Percentiles rank a stretch among this genome's conserved stretches.
Evolutionary conservation across 192 early-diverging fungal species (phyloP).

Genomic region (Endogone sp.): DNA sequence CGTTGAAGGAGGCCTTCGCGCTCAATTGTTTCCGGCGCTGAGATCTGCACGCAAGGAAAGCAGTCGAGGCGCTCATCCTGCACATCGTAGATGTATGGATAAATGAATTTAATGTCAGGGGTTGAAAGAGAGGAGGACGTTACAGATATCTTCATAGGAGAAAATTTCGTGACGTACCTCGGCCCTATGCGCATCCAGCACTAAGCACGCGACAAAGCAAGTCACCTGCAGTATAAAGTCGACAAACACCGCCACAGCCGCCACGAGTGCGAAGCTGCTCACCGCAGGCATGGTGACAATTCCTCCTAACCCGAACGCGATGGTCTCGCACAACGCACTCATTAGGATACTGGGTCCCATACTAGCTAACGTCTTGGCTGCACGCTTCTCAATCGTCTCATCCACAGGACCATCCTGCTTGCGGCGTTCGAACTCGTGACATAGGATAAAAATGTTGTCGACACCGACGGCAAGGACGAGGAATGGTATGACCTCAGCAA

Average conservation of each 20-base stretch:
- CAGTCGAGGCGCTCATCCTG: slow-evolving; percentile 47
- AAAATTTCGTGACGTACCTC: slow-evolving; percentile 40
- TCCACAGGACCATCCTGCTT: slow-evolving; percentile 31
- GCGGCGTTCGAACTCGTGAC: slow-evolving; percentile 54
- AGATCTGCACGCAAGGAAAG: slow-evolving; percentile 45
- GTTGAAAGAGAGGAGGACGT: too few species aligned
- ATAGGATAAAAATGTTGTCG: slow-evolving; percentile 66
- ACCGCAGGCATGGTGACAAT: slow-evolving; percentile 67
- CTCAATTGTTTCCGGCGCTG: slow-evolving; percentile 38
- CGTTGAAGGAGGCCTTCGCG: slow-evolving; percentile 43
- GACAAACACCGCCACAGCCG: slow-evolving; percentile 58
- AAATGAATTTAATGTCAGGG: too few species aligned
- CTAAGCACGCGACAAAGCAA: slow-evolving; percentile 54
- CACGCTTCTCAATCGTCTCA: slow-evolving; percentile 50
- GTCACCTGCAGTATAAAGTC: slow-evolving; percentile 65
- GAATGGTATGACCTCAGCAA: slow-evolving; percentile 68
- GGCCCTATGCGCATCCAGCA: slow-evolving; percentile 50
- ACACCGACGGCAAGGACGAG: slow-evolving; percentile 64
- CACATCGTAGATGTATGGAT: background rate
- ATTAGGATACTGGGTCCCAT: slow-evolving; percentile 63
- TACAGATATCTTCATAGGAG: too few species aligned
- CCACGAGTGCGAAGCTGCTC: slow-evolving; percentile 62
- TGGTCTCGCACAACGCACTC: slow-evolving; percentile 54
- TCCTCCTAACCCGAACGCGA: slow-evolving; percentile 58
- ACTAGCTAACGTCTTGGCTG: slow-evolving; percentile 49